A percentile compares a stretch with the other conserved stretches of the same genome.
phyloP scores from a whole-genome alignment of 345 rosid genomes.

The Euphorbia lathyris region DNA sequence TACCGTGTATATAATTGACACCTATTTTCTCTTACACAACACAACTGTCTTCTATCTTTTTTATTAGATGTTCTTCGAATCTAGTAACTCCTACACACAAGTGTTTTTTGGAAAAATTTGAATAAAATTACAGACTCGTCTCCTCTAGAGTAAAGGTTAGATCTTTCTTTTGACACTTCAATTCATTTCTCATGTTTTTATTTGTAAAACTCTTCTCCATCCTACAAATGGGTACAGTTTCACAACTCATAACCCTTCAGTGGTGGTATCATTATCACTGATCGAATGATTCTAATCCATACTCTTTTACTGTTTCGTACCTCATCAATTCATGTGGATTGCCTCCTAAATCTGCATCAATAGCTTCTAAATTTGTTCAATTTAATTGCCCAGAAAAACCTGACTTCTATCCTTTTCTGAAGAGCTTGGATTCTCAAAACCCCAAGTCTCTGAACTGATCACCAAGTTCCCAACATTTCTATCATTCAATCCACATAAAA shows the following conservation, averaged over 20 bases:
- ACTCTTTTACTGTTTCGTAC: constrained; percentile 33
- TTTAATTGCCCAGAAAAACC: constrained; percentile 23
- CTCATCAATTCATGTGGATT: constrained; percentile 34
- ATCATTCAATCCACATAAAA: constrained; percentile 9
- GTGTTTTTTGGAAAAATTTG: too few species aligned
- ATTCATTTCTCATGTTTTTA: not conserved
- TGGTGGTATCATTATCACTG: not conserved
- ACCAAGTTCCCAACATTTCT: constrained; percentile 16
- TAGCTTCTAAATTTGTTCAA: constrained; percentile 13
- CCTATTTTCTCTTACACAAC: too few species aligned
- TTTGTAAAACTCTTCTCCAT: not conserved
- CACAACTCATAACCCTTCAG: not conserved
- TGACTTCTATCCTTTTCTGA: constrained; percentile 19
- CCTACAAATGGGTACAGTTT: not conserved
- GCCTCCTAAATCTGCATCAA: constrained; percentile 25
- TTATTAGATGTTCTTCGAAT: too few species aligned
- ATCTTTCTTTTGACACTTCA: too few species aligned
- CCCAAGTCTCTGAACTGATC: constrained; percentile 20
- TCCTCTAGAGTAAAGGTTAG: too few species aligned
- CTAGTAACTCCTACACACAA: too few species aligned
- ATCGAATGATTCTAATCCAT: constrained; percentile 1
- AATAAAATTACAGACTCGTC: too few species aligned
- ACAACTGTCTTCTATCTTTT: too few species aligned
- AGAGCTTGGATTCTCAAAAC: constrained; percentile 23
- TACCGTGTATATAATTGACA: too few species aligned